These are phyloP conservation scores for Conidiobolus incongruus DNA, from an alignment of 371 early-diverging fungal species.

Conservation along the genomic window DNA sequence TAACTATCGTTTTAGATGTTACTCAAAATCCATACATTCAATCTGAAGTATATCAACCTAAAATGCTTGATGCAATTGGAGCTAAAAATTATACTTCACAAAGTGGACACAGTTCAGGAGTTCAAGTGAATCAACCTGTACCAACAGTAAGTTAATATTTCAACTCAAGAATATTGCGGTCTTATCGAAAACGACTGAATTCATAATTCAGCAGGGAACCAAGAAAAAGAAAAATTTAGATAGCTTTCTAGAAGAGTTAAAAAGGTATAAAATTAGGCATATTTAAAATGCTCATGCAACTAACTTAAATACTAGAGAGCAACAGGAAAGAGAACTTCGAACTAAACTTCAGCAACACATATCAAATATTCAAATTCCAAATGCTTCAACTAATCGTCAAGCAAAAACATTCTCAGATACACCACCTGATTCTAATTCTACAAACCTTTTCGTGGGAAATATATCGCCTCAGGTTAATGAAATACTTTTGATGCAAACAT, in stretches of 20 bases:
- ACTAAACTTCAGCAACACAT: background rate
- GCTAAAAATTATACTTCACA: slow-evolving; percentile 3
- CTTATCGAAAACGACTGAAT: slow-evolving; percentile 6
- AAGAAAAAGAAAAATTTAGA: slow-evolving; percentile 61
- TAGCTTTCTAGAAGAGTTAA: slow-evolving; percentile 61
- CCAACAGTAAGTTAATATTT: background rate
- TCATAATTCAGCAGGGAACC: slow-evolving; percentile 13
- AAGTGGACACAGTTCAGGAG: slow-evolving; percentile 10
- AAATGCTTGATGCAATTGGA: background rate
- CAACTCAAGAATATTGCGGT: background rate
- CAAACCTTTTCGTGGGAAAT: slow-evolving; percentile 78
- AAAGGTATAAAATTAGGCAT: slow-evolving; percentile 18
- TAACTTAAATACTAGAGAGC: background rate
- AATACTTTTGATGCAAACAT: slow-evolving; percentile 38
- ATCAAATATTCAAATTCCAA: background rate
- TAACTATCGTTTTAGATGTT: slow-evolving; percentile 7
- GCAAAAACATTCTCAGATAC: slow-evolving; percentile 15
- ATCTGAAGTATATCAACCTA: background rate
- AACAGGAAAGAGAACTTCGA: background rate
- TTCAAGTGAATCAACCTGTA: slow-evolving; percentile 7
- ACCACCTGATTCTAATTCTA: slow-evolving; percentile 52
- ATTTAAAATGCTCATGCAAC: background rate
- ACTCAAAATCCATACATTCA: background rate
- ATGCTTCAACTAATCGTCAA: background rate
- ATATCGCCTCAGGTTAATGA: slow-evolving; percentile 51